Evolutionary conservation across 2,329 filamentous ascomycete genomes (phyloP), one percentile per base, ranked within the genome.

Genomic region (Trichoderma semiorbis): DNA sequence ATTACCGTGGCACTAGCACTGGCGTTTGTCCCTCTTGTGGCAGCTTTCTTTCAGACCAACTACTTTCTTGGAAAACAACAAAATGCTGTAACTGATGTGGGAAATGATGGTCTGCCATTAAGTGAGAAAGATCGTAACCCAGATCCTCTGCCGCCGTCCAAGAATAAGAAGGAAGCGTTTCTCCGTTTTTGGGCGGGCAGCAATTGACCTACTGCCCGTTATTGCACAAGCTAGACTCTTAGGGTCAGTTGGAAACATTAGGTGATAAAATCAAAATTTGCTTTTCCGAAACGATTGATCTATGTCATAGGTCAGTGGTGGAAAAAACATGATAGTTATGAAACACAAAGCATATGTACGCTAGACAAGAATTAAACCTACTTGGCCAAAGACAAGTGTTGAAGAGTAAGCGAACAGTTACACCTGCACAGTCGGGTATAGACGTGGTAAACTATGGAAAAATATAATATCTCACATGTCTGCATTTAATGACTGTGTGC

Each of bases 1-100:
- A 75, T 79, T 34, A 78, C 77, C 5, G 74, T 78, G 2, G 77
- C 80, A 3, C 72, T 81, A 50, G 76, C 75, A 1, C 72, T 83
- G 30, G 77, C 80, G 7, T 76, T 76, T 24, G 73, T 84, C 2
- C 78, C 81, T 1, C 71, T 81, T 16, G 66, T 83, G 5, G 80
- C 78, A 2, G 76, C 81, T 1, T 77, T 81, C 39, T 82, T 80
- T 72, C 81, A 82, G 78, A 81, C 81, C 34, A 79, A 83, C 73
- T 83, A 75, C 75, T 79, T 77, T 68, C 72, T 80, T 3, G 79
- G 78, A 36, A 79, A 78, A 74, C 74, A 76, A 53, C 76, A 79
- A 64, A 78, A 79, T 53, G 77, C 75, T 3, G 78, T 79, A 8
- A 78, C 74, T 3, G 77, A 79, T 68, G 74, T 75, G 18, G 77